phyloP scores from a whole-genome alignment of 768 basidiomycete genomes.

The Rhizopogon sp. region DNA sequence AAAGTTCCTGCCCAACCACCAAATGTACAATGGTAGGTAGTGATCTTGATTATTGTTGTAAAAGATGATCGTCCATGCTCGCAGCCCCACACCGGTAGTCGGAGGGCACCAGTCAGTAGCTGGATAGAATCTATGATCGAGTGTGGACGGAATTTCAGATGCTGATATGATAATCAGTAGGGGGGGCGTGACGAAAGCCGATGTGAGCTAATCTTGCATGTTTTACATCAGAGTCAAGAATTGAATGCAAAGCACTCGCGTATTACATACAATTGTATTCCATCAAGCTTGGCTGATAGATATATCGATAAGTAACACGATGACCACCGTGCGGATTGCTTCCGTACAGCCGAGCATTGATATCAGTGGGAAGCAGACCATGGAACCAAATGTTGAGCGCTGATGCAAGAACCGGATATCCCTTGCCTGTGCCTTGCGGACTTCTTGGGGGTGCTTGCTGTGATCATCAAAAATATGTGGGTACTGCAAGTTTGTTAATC shows the following conservation, averaged over 20 bases:
- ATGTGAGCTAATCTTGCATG: not conserved
- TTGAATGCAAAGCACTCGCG: not conserved
- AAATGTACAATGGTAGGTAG: too few species aligned
- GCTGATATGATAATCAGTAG: not conserved
- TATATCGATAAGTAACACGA: not conserved
- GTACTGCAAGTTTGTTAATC: not conserved
- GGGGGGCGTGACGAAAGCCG: not conserved
- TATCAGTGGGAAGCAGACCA: not conserved
- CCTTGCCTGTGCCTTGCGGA: not conserved
- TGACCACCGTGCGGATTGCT: not conserved
- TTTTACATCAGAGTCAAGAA: not conserved
- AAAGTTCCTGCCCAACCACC: not conserved
- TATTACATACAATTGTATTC: conserved; percentile 1
- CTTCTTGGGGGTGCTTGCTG: not conserved
- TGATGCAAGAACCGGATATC: too few species aligned
- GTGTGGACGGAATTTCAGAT: not conserved
- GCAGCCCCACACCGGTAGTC: not conserved
- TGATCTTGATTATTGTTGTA: too few species aligned
- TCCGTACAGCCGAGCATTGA: not conserved
- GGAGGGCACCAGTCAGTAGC: not conserved
- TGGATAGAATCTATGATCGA: too few species aligned
- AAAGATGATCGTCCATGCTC: too few species aligned
- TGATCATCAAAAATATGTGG: not conserved
- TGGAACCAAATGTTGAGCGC: not conserved
- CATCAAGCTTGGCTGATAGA: not conserved